phyloP scores from a whole-genome alignment of 2,329 filamentous ascomycete species.

The Sporothrix humicola region DNA sequence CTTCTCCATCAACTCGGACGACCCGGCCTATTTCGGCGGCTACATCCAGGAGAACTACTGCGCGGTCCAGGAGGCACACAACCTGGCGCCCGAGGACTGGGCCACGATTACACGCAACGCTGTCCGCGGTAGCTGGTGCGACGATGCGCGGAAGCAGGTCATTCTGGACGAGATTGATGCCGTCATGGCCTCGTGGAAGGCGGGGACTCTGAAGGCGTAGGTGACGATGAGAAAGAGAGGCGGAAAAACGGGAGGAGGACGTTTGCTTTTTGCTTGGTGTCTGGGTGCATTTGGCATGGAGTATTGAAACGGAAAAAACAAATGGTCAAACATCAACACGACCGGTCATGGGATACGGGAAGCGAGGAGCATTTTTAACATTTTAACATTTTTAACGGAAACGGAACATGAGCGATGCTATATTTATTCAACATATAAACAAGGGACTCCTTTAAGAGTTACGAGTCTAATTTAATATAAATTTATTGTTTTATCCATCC shows the following conservation, averaged over 20 bases:
- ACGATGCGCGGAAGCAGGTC: constrained; percentile 64
- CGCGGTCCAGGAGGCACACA: constrained; percentile 74
- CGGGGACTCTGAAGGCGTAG: constrained; percentile 29
- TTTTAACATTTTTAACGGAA: neutral
- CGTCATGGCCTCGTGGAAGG: constrained; percentile 41
- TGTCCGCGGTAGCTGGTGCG: constrained; percentile 74
- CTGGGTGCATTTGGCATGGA: constrained; percentile 13
- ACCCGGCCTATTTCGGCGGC: constrained; percentile 76
- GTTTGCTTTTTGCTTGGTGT: neutral
- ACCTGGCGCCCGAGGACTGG: constrained; percentile 69
- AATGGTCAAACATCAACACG: neutral
- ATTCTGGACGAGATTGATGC: constrained; percentile 56
- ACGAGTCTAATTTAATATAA: neutral
- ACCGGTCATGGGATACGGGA: constrained; percentile 12
- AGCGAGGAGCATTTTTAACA: neutral
- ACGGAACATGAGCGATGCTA: neutral
- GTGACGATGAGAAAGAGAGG: neutral
- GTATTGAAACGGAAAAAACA: neutral
- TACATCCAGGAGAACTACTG: constrained; percentile 79
- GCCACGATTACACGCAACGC: constrained; percentile 63
- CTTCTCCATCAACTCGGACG: constrained; percentile 77
- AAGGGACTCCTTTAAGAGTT: too few relatives aligned
- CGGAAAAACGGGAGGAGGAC: neutral
- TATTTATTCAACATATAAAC: constrained; percentile 24
- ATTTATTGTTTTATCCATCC: too few relatives aligned